Percentiles rank a stretch among this genome's conserved stretches.
phyloP scores from a whole-genome alignment of 352 stramenopile genomes.

The Phytopythium litorale region DNA sequence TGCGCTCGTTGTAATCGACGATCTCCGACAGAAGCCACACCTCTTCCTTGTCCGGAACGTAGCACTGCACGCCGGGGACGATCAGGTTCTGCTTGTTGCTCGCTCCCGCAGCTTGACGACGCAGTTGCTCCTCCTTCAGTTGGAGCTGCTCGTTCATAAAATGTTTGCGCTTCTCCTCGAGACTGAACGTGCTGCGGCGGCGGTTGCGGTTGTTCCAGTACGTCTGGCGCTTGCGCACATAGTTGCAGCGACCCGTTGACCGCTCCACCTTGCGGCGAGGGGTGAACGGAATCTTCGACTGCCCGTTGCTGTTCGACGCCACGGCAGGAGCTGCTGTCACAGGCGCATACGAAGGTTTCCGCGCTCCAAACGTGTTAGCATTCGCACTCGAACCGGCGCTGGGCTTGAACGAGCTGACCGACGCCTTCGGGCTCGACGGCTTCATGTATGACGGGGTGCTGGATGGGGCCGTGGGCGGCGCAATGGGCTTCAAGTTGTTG shows the following conservation, averaged over 20 bases:
- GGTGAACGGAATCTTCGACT: constrained; percentile 41
- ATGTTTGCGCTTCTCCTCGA: constrained; percentile 74
- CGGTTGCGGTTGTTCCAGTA: constrained; percentile 50
- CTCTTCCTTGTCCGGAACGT: constrained; percentile 84
- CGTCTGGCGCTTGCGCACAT: constrained; percentile 71
- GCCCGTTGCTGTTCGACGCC: neutral
- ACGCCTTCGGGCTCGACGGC: constrained; percentile 17
- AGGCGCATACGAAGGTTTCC: constrained; percentile 14
- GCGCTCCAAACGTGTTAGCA: constrained; percentile 6
- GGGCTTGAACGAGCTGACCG: constrained; percentile 31
- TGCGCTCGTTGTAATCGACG: constrained; percentile 78
- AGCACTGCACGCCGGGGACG: constrained; percentile 86
- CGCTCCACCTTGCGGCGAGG: constrained; percentile 47
- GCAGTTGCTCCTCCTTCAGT: constrained; percentile 78
- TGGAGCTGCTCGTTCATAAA: constrained; percentile 84
- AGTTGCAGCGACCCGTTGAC: constrained; percentile 65
- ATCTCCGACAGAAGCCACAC: constrained; percentile 84
- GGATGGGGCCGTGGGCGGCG: constrained; percentile 16
- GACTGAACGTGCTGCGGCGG: constrained; percentile 58
- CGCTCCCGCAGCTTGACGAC: constrained; percentile 52
- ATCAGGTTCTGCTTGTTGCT: constrained; percentile 82
- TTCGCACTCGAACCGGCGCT: neutral
- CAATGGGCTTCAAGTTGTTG: constrained; percentile 40
- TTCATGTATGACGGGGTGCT: constrained; percentile 11
- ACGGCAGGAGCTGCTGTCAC: constrained; percentile 1